Percentiles rank a stretch among this genome's conserved stretches.
phyloP scores from a whole-genome alignment of 2,329 filamentous ascomycete genomes.

The Hawksworthiomyces lignivorus region DNA sequence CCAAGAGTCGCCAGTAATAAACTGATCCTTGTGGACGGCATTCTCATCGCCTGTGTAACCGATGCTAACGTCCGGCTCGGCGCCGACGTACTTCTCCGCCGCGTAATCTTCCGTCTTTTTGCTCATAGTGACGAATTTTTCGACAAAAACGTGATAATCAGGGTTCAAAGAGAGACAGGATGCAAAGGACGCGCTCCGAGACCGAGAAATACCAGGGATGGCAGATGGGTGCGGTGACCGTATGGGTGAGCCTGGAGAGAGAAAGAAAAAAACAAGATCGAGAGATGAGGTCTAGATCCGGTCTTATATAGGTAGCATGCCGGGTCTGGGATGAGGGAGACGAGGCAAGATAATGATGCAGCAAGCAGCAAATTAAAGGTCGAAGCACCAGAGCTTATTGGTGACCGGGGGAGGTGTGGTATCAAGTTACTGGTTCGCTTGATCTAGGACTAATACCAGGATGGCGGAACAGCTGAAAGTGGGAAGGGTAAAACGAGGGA shows the following conservation, averaged over 20 bases:
- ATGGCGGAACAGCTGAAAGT: too few species aligned
- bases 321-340: background rate
- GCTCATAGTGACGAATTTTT: slow-evolving; percentile 3
- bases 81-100: slow-evolving; percentile 12
- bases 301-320: slow-evolving; percentile 11
- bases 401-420: slow-evolving; percentile 2
- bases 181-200: background rate
- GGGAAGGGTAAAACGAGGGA: background rate
- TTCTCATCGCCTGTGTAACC: slow-evolving; percentile 18
- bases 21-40: slow-evolving; percentile 16
- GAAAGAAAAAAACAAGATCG: slow-evolving; percentile 3
- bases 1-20: slow-evolving; percentile 15
- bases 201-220: background rate
- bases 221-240: slow-evolving; percentile 5
- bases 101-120: slow-evolving; percentile 9
- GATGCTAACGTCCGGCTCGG: slow-evolving; percentile 11
- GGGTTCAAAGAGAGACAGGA: background rate
- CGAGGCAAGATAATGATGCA: background rate
- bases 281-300: slow-evolving; percentile 1
- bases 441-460: too few species aligned
- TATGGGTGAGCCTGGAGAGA: slow-evolving; percentile 8
- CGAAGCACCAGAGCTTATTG: slow-evolving; percentile 4
- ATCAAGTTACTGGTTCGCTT: slow-evolving; percentile 8
- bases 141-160: background rate
- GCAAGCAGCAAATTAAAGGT: background rate